Evolutionary conservation across 2,329 filamentous ascomycete genomes (phyloP).

Genomic region (Penicillium thymicola): DNA sequence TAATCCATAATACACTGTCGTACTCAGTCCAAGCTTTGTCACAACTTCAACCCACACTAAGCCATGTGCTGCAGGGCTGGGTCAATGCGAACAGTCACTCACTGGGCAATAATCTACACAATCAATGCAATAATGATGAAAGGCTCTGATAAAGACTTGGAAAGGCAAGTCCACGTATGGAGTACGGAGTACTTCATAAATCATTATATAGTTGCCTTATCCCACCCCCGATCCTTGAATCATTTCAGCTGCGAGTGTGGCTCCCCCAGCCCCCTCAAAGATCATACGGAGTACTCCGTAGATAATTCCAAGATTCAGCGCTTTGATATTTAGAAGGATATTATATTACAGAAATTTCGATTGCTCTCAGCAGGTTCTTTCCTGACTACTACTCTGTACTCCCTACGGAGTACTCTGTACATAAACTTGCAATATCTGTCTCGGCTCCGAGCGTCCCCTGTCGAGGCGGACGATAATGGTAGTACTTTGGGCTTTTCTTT

Average conservation of each 20-base stretch:
- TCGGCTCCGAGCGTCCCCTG: not conserved
- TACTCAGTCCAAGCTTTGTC: not conserved
- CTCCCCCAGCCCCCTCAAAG: not conserved
- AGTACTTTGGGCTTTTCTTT: not conserved
- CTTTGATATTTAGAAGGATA: not conserved
- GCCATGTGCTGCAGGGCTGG: not conserved
- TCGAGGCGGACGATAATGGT: not conserved
- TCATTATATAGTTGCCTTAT: not conserved
- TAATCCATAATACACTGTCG: not conserved
- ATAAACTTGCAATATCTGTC: not conserved
- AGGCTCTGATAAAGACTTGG: not conserved
- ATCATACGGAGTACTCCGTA: not conserved
- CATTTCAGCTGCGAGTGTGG: too few species aligned
- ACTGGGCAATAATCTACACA: not conserved
- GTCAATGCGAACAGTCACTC: not conserved
- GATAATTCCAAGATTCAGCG: not conserved
- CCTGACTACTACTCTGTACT: not conserved
- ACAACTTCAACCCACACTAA: not conserved
- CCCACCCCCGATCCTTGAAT: not conserved
- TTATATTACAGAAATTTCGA: not conserved
- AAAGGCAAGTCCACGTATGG: not conserved
- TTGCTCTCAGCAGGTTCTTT: not conserved
- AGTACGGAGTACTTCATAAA: not conserved
- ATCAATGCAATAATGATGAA: not conserved
- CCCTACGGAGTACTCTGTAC: not conserved